Evolutionary conservation across 345 rosid species (phyloP).

Genomic region (Syzygium grande): DNA sequence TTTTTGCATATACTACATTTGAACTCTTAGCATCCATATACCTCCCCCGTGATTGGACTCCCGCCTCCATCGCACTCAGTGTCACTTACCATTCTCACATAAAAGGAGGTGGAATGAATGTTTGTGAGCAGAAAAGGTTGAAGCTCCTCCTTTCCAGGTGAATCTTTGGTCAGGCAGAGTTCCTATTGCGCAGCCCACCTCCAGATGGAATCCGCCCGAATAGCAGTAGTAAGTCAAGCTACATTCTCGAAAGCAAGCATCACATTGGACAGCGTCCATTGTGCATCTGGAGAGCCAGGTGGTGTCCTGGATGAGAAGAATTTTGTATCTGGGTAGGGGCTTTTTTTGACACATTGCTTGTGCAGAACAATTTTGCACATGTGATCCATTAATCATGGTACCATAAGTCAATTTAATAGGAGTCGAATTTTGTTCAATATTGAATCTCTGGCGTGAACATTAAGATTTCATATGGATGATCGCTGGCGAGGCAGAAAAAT

Average conservation of each 20-base stretch:
- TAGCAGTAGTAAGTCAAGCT: background rate
- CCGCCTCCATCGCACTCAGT: too few species aligned
- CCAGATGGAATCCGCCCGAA: background rate
- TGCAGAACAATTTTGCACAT: background rate
- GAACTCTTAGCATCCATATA: background rate
- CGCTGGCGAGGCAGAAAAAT: accelerated
- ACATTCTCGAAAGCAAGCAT: background rate
- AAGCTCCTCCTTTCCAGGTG: background rate
- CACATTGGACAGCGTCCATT: background rate
- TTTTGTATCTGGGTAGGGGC: too few species aligned
- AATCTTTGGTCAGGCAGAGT: background rate
- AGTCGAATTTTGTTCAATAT: background rate
- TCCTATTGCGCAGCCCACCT: background rate
- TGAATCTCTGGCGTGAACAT: background rate
- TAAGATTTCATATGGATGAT: background rate
- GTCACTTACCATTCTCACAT: background rate
- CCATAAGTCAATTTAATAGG: background rate
- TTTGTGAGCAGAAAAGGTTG: background rate
- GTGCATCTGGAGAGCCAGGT: background rate
- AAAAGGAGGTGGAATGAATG: background rate
- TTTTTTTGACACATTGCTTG: background rate
- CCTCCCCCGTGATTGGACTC: background rate
- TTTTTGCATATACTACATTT: background rate
- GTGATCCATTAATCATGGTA: background rate
- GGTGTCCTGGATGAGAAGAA: background rate